Conservation (phyloP, 257 asterid species). For the Handroanthus guayacan region DNA sequence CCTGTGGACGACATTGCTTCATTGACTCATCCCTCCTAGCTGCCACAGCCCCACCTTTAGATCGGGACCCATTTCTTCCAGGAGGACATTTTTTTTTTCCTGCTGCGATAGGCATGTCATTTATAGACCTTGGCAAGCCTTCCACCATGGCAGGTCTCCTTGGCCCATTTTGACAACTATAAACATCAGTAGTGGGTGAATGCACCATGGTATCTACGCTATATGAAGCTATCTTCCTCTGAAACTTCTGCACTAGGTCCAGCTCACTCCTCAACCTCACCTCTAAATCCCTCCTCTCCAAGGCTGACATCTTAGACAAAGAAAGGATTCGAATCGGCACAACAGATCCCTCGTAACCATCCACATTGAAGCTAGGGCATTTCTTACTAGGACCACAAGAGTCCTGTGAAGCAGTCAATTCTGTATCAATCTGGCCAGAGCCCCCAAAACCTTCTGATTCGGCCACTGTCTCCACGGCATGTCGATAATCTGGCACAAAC, state of each 20-base stretch:
- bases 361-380: conserved; percentile 48
- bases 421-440: conserved; percentile 53
- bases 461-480: conserved; percentile 69
- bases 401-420: conserved; percentile 54
- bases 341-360: conserved; percentile 50
- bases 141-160: conserved; percentile 55
- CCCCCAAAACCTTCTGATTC: conserved; percentile 72
- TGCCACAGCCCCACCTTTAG: conserved; percentile 55
- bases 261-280: conserved; percentile 69
- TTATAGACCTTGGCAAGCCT: conserved; percentile 45
- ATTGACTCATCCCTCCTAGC: conserved; percentile 48
- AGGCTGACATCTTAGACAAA: conserved; percentile 62
- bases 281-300: conserved; percentile 66
- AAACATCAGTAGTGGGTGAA: conserved; percentile 53
- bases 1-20: conserved; percentile 44
- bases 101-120: conserved; percentile 37
- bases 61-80: conserved; percentile 65
- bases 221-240: conserved; percentile 56
- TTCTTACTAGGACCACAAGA: conserved; percentile 45
- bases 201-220: conserved; percentile 34
- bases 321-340: conserved; percentile 63
- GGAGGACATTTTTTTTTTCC: conserved; percentile 58
- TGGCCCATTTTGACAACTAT: conserved; percentile 49
- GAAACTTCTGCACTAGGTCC: conserved; percentile 67
- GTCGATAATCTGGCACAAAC: conserved; percentile 67